Conservation (phyloP, 108 stramenopile genomes). For the Nitzschia putrida region DNA sequence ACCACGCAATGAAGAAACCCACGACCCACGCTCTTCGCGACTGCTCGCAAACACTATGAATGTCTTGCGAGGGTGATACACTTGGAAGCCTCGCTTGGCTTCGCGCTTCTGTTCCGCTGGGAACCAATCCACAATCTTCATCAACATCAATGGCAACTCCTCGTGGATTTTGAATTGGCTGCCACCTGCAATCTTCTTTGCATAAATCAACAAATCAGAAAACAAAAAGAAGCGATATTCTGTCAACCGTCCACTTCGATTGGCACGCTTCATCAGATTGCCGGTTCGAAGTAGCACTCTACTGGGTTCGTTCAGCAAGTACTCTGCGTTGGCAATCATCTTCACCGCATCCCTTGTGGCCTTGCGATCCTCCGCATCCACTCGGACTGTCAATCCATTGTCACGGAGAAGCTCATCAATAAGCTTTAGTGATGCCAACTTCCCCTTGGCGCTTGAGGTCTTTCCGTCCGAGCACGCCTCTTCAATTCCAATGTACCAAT, state of each 20-base stretch:
- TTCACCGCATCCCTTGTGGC: conserved; percentile 66
- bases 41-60: conserved; percentile 69
- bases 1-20: conserved; percentile 41
- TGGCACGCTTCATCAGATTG: conserved; percentile 79
- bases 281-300: conserved; percentile 84
- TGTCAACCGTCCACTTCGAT: conserved; percentile 69
- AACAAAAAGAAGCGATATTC: conserved; percentile 93
- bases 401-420: conserved; percentile 65
- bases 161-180: conserved; percentile 65
- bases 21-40: conserved; percentile 35
- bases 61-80: conserved; percentile 91
- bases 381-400: conserved; percentile 46
- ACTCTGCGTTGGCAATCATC: conserved; percentile 71
- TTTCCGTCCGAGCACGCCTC: background rate
- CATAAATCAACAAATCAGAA: conserved; percentile 83
- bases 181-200: conserved; percentile 31
- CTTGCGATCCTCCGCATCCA: conserved; percentile 50
- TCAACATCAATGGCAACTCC: conserved; percentile 79
- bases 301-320: conserved; percentile 78
- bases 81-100: conserved; percentile 68
- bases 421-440: conserved; percentile 48
- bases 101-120: conserved; percentile 44
- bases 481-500: conserved; percentile 37
- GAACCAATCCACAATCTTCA: conserved; percentile 85
- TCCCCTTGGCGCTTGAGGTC: conserved; percentile 20